Base-by-base conservation (phyloP, 768 basidiomycete species). In the Leccinellum luteum region DNA sequence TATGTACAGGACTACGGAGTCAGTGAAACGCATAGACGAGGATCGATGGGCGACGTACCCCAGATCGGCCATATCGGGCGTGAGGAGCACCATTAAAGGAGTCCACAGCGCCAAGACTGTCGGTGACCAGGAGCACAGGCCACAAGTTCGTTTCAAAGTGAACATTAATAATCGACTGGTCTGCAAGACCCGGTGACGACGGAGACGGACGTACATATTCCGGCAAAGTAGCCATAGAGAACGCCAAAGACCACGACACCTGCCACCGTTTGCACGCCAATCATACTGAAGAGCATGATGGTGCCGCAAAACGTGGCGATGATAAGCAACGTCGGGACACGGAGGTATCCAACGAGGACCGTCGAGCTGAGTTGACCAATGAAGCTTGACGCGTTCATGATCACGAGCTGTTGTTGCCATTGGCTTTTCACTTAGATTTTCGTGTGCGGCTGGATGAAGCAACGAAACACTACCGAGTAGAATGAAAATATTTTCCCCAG, bases 331-430 rank as follows among this genome's bases (percentile, higher is more conserved):
- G 77, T 79, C 57, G 79, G 76, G 21, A 78, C 69, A 1, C 81
- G 78, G 55, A 80, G 61, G 51, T 70, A 73, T 53, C 74, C 74
- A 13, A 76, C 78, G 21, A 84, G 64, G 15, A 79, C 59, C 14
- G 75, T 76, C 0, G 84, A 81, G 14, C 84, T 60, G 1, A 80
- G 73, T 38, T 87, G 80, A 13, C 86, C 86, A 41, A 82, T 17
- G 23, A 84, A 72, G 54, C 80, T 82, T 1, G 78, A 74, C 2
- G 75, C 78, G 61, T 87, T 87, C 51, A 86, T 69, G 31, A 87
- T 81, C 10, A 82, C 75, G 27, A 87, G 73, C 79, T 85, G 56
- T 30, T 41, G 9, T 41, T 19, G n/a, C n/a, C 38, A 41, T 41
- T n/a, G 17, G n/a, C 38, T 41, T 4, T 44, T 10, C 2, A 44